Evolutionary conservation across 768 basidiomycete species (phyloP), one percentile per base, ranked within the genome.

Genomic region (Auriscalpium orientale): DNA sequence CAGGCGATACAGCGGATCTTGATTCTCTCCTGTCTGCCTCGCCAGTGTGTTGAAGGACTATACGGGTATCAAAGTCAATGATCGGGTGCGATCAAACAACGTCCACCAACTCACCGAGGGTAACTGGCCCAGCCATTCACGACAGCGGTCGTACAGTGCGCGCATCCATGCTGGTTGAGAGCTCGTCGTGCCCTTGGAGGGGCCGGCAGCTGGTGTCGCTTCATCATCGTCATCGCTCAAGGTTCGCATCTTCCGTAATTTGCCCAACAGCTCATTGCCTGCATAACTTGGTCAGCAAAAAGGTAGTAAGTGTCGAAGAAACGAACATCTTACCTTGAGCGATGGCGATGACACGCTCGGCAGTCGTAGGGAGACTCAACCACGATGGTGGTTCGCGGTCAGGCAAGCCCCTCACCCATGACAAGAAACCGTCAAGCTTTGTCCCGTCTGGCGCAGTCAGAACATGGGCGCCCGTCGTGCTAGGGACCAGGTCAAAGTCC

Each of bases 161-260:
- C 89, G 82, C 95, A 98, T 98, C 95, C 95, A 99, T 1, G 87
- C 89, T 20, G 95, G 95, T 66, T 91, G 89, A 54, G 88, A 83
- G 2, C 84, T 79, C 1, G 82, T 71, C 60, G 84, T 80, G 18
- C 81, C 75, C 66, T 87, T 87, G 20, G 81, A 72, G 21, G 83
- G 71, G n/a, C 77, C 77, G n/a, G 79, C 68, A 2, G 74, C 64
- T 3, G 78, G 67, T 1, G 77, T 68, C 15, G 76, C 76, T 18
- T 83, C 71, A 33, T 93, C 91, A 38, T 94, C 90, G 58, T 94
- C 92, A 65, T 95, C 92, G 0, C 82, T 79, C 51, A 95, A 71
- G 72, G 83, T 89, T 53, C 92, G 79, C 93, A 97, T 95, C 76
- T 94, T 94, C 60, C 94, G 83, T 40, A 99, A 76, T 65, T 97